Conservation (phyloP, 805 yeast genomes). For the Tetrapisispora namnaoensis region DNA sequence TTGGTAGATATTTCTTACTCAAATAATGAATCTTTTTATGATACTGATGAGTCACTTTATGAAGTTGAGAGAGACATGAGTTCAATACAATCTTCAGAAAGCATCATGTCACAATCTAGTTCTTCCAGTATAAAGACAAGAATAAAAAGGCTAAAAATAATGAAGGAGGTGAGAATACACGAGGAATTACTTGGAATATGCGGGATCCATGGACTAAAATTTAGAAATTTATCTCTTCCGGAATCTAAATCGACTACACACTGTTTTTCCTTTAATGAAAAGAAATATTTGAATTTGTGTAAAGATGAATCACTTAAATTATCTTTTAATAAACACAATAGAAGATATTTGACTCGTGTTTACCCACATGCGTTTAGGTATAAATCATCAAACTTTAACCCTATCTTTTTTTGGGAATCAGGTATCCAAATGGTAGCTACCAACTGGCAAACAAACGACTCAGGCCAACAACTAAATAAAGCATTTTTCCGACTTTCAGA, state of each 20-base stretch:
- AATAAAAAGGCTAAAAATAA: constrained; percentile 28
- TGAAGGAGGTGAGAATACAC: constrained; percentile 15
- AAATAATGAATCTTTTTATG: constrained; percentile 7
- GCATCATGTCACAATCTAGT: background rate
- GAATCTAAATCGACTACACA: constrained; percentile 75
- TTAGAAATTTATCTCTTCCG: constrained; percentile 73
- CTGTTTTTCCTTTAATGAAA: constrained; percentile 80
- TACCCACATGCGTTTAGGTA: constrained; percentile 78
- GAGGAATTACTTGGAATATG: constrained; percentile 21
- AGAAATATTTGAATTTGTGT: constrained; percentile 49
- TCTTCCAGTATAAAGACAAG: constrained; percentile 10
- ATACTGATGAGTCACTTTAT: constrained; percentile 28
- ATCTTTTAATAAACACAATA: constrained; percentile 67
- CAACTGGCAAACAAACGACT: constrained; percentile 89
- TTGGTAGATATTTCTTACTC: constrained; percentile 1
- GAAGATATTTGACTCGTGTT: constrained; percentile 63
- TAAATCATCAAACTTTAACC: constrained; percentile 72
- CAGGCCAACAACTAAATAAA: constrained; percentile 81
- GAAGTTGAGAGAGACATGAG: constrained; percentile 23
- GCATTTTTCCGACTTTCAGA: constrained; percentile 61
- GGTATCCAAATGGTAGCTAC: constrained; percentile 96
- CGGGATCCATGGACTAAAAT: constrained; percentile 57
- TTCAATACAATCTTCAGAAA: constrained; percentile 11
- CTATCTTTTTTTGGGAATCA: constrained; percentile 66
- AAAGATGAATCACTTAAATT: constrained; percentile 47